Evolutionary conservation across 176 grass and related monocot genomes (phyloP).

Genomic region (Juncus inflexus): DNA sequence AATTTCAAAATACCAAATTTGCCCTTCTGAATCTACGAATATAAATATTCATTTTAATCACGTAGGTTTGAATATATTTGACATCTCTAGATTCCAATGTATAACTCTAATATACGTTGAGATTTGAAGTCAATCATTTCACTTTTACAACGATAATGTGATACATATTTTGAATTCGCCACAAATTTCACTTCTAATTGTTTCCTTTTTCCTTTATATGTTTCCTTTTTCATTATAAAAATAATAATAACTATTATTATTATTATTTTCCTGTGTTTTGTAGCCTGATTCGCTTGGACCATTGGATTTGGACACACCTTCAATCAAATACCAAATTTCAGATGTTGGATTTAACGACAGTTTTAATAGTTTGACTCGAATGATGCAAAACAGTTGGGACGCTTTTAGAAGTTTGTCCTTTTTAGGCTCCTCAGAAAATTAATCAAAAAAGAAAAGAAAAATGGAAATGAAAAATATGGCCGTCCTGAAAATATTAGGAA

Average conservation of each 20-base stretch:
- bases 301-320: slow-evolving; percentile 64
- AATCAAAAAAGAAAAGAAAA: background rate
- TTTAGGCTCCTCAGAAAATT: slow-evolving; percentile 33
- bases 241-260: slow-evolving; percentile 13
- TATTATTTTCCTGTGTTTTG: slow-evolving; percentile 20
- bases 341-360: slow-evolving; percentile 65
- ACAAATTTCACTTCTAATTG: background rate
- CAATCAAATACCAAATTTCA: slow-evolving; percentile 46
- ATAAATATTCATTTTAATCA: background rate
- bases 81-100: too few relatives aligned
- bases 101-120: too few relatives aligned
- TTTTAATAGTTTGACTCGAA: slow-evolving; percentile 67
- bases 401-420: slow-evolving; percentile 73
- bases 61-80: too few relatives aligned
- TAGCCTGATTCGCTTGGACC: slow-evolving; percentile 92
- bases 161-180: background rate
- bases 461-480: background rate
- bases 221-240: slow-evolving; percentile 4
- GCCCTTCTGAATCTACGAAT: background rate
- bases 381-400: slow-evolving; percentile 79
- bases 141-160: background rate
- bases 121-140: too few relatives aligned
- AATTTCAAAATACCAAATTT: background rate
- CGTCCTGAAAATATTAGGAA: background rate
- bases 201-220: slow-evolving; percentile 9